Evolutionary conservation across 2,329 filamentous ascomycete species (phyloP), one percentile per base, ranked within the genome.

Genomic region (Ceratocystis cubensis): DNA sequence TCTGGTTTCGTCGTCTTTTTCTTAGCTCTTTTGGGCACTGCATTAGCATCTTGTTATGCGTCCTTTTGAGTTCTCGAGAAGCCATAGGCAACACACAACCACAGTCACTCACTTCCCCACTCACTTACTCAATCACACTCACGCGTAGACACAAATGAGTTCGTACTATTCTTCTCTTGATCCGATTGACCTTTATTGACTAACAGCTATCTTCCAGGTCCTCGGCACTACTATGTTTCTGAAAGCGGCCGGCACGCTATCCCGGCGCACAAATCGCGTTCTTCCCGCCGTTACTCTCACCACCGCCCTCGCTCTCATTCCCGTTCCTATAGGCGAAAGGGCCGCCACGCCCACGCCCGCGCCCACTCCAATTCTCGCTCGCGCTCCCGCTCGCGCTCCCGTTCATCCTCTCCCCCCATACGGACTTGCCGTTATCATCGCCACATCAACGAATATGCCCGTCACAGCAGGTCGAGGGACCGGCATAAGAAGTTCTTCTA

Each of bases 151-250:
- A 25, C 22, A 28, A 25, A 53, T 53, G 48, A 53, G 48, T 53
- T 13, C n/a, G 48, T 22, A 7, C 6, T 7, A 10, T 33, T 10
- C 53, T 22, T 17, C 10, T n/a, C 17, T 5, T 17, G 3, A 15
- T 33, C 25, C 22, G 8, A 7, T 17, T 59, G 13, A 1, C 28
- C 28, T 20, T 22, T n/a, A 10, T 20, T 22, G 4, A 30, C 53
- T 59, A 30, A 30, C 22, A 50, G 6, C 22, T 1, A 1, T 33
- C 15, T 8, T 17, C 25, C 17, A 59, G 53, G 53, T 22, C 30
- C 59, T 6, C 59, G 59, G 33, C 59, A 62, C 28, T 57, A 57
- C 53, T 37, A 59, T 30, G 53, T 59, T 13, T 59, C 53, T 30
- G 53, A 59, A 10, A 30, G 53, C 28, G 53, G 53, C 22, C 28